These are phyloP conservation scores for Polyporus arcularius DNA, from an alignment of 768 basidiomycete genomes.

Conservation along the genomic window DNA sequence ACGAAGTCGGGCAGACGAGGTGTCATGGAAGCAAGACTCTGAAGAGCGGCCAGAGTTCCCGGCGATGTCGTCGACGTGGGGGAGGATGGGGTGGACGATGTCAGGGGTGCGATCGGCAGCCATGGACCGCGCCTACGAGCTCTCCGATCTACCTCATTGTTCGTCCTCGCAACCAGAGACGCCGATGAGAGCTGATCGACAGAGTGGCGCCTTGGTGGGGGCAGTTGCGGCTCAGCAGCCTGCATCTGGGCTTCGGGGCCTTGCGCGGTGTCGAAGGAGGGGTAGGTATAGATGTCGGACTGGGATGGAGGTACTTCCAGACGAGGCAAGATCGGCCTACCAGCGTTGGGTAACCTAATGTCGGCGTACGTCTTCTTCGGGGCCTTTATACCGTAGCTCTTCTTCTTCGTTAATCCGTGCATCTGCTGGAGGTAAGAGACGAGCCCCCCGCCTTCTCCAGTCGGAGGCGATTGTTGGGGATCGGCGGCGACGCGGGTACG, in stretches of 20 bases:
- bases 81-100: constrained; percentile 11
- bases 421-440: constrained; percentile 66
- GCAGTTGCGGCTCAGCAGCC: not conserved
- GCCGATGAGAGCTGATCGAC: constrained; percentile 11
- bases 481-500: constrained; percentile 20
- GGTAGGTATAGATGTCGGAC: constrained; percentile 20
- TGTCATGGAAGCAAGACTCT: constrained; percentile 23
- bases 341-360: constrained; percentile 7
- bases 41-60: constrained; percentile 21
- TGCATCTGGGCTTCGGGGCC: not conserved
- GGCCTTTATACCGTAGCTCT: constrained; percentile 24
- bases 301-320: constrained; percentile 18
- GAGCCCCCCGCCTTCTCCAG: constrained; percentile 42
- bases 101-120: constrained; percentile 18
- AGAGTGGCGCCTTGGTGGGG: constrained; percentile 4
- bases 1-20: constrained; percentile 23
- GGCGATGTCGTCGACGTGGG: constrained; percentile 15
- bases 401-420: constrained; percentile 69
- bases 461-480: constrained; percentile 25
- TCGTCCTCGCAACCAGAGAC: constrained; percentile 17
- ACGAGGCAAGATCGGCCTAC: constrained; percentile 23
- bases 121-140: constrained; percentile 21
- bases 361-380: constrained; percentile 19
- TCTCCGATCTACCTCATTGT: constrained; percentile 15
- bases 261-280: constrained; percentile 15